These are phyloP conservation scores for Debaryomyces psychrophilus DNA, from an alignment of 1,139 yeast genomes.

Conservation along the genomic window DNA sequence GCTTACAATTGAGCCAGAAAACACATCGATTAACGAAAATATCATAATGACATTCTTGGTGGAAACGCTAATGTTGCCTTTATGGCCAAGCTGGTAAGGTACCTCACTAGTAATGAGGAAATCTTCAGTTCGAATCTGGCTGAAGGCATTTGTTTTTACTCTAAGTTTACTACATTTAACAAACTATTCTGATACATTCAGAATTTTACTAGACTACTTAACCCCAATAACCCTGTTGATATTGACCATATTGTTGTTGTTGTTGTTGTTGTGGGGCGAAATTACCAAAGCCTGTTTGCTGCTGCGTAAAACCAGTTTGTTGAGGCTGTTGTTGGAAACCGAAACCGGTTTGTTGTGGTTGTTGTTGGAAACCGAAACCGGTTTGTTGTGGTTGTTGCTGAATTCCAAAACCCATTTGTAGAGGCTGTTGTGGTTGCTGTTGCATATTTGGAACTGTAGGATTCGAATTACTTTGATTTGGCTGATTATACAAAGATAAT, in stretches of 20 bases:
- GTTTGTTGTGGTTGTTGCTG: slow-evolving; percentile 25
- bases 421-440: slow-evolving; percentile 21
- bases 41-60: too few species aligned
- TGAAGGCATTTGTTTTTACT: slow-evolving; percentile 54
- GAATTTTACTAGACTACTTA: slow-evolving; percentile 1
- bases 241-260: slow-evolving; percentile 4
- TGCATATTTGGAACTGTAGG: slow-evolving; percentile 27
- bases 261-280: not conserved
- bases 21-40: too few species aligned
- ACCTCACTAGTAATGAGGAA: slow-evolving; percentile 91
- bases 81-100: slow-evolving; percentile 92
- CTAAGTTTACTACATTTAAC: not conserved
- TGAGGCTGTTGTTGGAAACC: slow-evolving; percentile 8
- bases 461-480: slow-evolving; percentile 31
- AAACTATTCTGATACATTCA: not conserved
- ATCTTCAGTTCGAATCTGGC: slow-evolving; percentile 87
- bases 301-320: slow-evolving; percentile 4
- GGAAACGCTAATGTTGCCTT: slow-evolving; percentile 28
- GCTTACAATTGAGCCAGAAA: too few species aligned
- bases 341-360: slow-evolving; percentile 14
- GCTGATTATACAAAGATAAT: slow-evolving; percentile 45
- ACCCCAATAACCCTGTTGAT: slow-evolving; percentile 12
- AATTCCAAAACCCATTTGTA: slow-evolving; percentile 18
- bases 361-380: slow-evolving; percentile 20
- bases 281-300: slow-evolving; percentile 5